Evolutionary conservation across 306 rosid species (phyloP), one percentile per base, ranked within the genome.

Genomic region (Vigna reflexopilosa): DNA sequence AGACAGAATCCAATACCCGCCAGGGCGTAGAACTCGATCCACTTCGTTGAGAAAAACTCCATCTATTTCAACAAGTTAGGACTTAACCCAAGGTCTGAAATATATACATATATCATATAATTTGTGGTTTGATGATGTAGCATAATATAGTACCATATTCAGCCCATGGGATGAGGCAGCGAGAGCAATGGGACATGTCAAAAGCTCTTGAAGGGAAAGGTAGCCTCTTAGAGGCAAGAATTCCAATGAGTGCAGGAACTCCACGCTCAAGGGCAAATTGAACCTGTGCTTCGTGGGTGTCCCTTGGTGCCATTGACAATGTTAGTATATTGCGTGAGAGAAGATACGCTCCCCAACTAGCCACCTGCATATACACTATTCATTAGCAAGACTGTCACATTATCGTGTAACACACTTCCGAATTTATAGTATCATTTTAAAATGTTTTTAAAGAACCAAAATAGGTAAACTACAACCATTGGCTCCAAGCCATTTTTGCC

Each of bases 331-430:
- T 47, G 32, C 88, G 87, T 1, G 93, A 87, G 9, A 86, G 42
- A 57, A 89, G 92, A 73, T 90, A 92, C 0, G 93, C 97, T 82
- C 96, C 97, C 96, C 93, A 92, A 58, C 97, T 92, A 20, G 97
- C 97, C 42, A 92, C 96, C 97, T 92, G 65, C 80, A 57, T 55
- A 1, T 42, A 42, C 6, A 40, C 8, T 40, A 40, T 40, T 40
- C 11, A 40, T 8, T 40, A 40, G 11, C 8, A 7, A 9, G 45
- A 38, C 1, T 38, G 44, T 52, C 8, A 9, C 14, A 20, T 9
- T 19, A 1, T 20, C 15, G 7, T 2, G 15, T 55, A 55, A 20
- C 11, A 55, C 30, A 2, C 28, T 38, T 38, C 44, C 9, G 8
- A 38, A 7, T 38, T 38, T 38, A 19, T 9, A 19, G 0, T 55